These are phyloP conservation scores for Bipolaris gigantea DNA, from an alignment of 2,329 filamentous ascomycete genomes.

Conservation along the genomic window DNA sequence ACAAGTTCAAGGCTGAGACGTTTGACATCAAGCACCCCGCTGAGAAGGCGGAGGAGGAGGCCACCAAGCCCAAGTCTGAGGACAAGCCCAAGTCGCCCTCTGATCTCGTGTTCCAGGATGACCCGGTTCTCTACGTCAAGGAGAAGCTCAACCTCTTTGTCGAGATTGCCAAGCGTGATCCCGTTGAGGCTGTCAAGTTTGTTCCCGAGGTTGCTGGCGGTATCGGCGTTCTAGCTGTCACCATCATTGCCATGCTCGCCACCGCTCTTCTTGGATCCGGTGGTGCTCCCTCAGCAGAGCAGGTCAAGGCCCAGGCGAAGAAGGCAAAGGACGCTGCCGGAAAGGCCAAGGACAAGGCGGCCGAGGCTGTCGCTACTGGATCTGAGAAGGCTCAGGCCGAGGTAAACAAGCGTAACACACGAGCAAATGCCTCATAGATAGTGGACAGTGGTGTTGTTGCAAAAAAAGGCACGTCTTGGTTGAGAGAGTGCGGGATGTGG, in stretches of 20 bases:
- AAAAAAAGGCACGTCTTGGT: constrained; percentile 2
- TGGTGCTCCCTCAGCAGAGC: constrained; percentile 63
- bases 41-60: constrained; percentile 79
- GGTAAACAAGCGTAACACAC: constrained; percentile 61
- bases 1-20: constrained; percentile 84
- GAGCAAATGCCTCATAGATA: constrained; percentile 38
- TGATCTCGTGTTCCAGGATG: constrained; percentile 85
- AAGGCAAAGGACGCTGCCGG: constrained; percentile 73
- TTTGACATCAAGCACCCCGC: constrained; percentile 85
- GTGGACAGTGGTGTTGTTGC: not conserved
- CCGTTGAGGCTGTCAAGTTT: constrained; percentile 80
- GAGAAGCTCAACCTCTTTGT: constrained; percentile 94
- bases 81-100: constrained; percentile 68
- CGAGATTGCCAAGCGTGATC: constrained; percentile 78
- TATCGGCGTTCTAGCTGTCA: constrained; percentile 69
- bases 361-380: constrained; percentile 62
- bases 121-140: constrained; percentile 83
- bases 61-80: constrained; percentile 73
- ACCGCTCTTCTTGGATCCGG: constrained; percentile 68
- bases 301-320: constrained; percentile 72
- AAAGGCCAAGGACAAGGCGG: constrained; percentile 69
- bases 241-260: constrained; percentile 69
- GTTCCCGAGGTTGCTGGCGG: constrained; percentile 89
- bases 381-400: constrained; percentile 76
- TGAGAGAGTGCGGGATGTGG: not conserved